Conservation (phyloP, 192 early-diverging fungal genomes). For the Paraglomus occultum region DNA sequence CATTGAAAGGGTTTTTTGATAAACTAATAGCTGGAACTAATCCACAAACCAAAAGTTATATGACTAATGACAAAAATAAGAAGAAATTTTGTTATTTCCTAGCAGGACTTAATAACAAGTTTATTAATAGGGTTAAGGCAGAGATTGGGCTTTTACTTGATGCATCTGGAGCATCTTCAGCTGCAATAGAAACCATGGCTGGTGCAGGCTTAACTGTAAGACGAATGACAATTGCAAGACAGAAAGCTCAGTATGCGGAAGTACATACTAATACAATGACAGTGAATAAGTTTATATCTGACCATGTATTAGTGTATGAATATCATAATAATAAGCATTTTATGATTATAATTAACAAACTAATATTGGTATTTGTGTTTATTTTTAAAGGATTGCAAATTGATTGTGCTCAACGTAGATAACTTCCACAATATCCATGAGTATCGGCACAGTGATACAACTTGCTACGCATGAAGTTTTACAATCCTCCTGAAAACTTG, state of each 20-base stretch:
- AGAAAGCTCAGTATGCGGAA: slow-evolving; percentile 9
- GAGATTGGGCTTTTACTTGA: slow-evolving; percentile 5
- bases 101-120: slow-evolving; percentile 19
- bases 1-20: background rate
- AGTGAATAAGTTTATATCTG: background rate
- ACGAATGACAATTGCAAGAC: background rate
- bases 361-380: background rate
- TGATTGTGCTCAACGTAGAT: background rate
- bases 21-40: background rate
- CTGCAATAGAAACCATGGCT: slow-evolving; percentile 3
- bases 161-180: background rate
- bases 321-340: no score
- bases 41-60: background rate
- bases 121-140: slow-evolving; percentile 12
- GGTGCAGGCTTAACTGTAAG: slow-evolving; percentile 8
- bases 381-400: background rate
- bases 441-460: background rate
- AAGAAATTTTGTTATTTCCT: slow-evolving; percentile 13
- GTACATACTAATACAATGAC: background rate
- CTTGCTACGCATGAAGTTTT: background rate
- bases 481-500: slow-evolving; percentile 7
- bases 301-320: no score
- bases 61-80: slow-evolving; percentile 12
- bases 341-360: slow-evolving; percentile 5
- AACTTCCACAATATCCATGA: slow-evolving; percentile 5